A percentile compares a stretch with the other conserved stretches of the same genome.
Evolutionary conservation across 148 eudicot genomes (phyloP).

Genomic region (Polygonum aviculare): DNA sequence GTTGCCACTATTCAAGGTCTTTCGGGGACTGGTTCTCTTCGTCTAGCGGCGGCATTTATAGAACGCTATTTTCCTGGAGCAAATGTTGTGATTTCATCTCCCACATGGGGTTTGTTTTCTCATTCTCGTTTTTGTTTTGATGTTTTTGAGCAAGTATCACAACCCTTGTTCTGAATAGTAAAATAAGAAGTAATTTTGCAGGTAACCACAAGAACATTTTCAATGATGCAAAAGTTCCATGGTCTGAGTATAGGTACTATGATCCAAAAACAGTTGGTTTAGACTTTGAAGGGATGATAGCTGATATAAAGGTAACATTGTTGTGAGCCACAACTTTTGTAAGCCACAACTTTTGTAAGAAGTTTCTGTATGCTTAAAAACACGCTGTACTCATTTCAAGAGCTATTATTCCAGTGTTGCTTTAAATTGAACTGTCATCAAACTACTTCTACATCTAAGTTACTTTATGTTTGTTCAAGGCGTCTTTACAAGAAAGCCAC

Average conservation of each 20-base stretch:
- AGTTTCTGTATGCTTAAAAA: neutral
- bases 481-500: neutral
- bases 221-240: constrained; percentile 93
- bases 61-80: constrained; percentile 91
- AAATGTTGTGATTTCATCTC: constrained; percentile 83
- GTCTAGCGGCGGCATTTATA: constrained; percentile 89
- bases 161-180: constrained; percentile 5
- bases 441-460: no score
- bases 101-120: constrained; percentile 75
- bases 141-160: neutral
- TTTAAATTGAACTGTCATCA: neutral
- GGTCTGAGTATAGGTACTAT: constrained; percentile 94
- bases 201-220: constrained; percentile 96
- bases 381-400: neutral
- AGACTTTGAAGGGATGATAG: constrained; percentile 95
- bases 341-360: neutral
- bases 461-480: no score
- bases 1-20: constrained; percentile 95
- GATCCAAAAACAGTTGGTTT: constrained; percentile 93
- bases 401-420: neutral
- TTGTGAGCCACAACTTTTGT: neutral
- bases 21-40: constrained; percentile 98
- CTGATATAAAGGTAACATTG: constrained; percentile 68
- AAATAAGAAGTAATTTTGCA: constrained; percentile 20
- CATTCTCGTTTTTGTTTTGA: constrained; percentile 3